Conservation (phyloP, 2,329 filamentous ascomycete species). For the Pseudogymnoascus sp. region DNA sequence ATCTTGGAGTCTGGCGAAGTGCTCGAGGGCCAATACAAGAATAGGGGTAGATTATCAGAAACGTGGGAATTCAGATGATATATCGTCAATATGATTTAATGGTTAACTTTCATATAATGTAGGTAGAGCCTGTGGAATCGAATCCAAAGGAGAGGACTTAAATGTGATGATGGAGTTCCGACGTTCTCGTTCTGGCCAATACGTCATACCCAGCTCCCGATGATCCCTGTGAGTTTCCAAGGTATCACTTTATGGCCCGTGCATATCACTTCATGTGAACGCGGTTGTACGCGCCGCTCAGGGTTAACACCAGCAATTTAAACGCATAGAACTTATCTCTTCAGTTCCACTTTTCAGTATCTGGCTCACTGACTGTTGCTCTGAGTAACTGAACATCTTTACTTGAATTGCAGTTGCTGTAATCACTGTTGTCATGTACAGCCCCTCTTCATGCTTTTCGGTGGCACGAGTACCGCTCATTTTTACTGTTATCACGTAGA, state of each 20-base stretch:
- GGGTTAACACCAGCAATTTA: no score
- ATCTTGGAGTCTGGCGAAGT: slow-evolving; percentile 15
- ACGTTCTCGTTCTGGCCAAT: not conserved
- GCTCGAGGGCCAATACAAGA: not conserved
- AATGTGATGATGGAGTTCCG: not conserved
- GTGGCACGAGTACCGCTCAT: no score
- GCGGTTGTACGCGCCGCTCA: not conserved
- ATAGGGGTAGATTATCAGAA: not conserved
- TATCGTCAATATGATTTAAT: not conserved
- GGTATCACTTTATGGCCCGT: not conserved
- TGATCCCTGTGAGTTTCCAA: slow-evolving; percentile 2
- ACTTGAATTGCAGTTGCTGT: no score
- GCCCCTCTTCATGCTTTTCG: no score
- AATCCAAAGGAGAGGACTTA: not conserved
- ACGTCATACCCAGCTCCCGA: slow-evolving; percentile 3
- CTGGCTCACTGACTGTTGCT: no score
- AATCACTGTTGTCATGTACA: no score
- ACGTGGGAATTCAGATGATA: not conserved
- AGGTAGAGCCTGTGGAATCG: not conserved
- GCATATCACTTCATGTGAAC: not conserved
- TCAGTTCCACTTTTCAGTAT: no score
- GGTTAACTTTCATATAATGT: not conserved
- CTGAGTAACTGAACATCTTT: no score
- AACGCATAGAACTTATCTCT: no score
- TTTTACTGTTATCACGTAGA: no score